Conservation (phyloP, 352 stramenopile species). For the Phytophthora pini region DNA sequence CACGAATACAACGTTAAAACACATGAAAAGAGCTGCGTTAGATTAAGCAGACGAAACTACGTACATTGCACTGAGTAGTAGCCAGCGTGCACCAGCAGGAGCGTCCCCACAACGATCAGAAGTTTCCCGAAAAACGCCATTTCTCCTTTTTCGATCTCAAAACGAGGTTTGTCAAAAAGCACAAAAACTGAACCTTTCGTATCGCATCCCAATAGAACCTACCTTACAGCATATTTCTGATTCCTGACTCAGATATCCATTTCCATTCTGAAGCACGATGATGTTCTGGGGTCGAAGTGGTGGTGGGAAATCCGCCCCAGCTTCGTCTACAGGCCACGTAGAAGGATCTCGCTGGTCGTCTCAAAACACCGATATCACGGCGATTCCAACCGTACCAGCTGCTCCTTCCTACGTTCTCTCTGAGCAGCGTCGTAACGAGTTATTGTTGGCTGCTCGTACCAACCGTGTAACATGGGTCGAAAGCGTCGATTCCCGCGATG, state of each 20-base stretch:
- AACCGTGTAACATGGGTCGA: slow-evolving; percentile 82
- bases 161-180: background rate
- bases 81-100: slow-evolving; percentile 75
- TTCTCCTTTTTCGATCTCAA: slow-evolving; percentile 1
- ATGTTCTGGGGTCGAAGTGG: slow-evolving; percentile 54
- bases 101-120: slow-evolving; percentile 66
- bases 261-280: slow-evolving; percentile 1
- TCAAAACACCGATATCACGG: slow-evolving; percentile 13
- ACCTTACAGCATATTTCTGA: background rate
- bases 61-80: slow-evolving; percentile 88
- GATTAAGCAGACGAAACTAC: slow-evolving; percentile 12
- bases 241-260: background rate
- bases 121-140: slow-evolving; percentile 76
- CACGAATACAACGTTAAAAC: slow-evolving; percentile 8
- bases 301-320: slow-evolving; percentile 13
- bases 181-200: background rate
- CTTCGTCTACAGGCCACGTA: slow-evolving; percentile 8
- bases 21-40: background rate
- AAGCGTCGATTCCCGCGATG: slow-evolving; percentile 36
- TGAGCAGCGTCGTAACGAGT: slow-evolving; percentile 71
- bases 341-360: background rate
- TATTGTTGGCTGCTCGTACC: slow-evolving; percentile 72
- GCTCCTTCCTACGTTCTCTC: slow-evolving; percentile 63
- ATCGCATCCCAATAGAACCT: background rate
- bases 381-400: slow-evolving; percentile 13